A percentile compares a stretch with the other conserved stretches of the same genome.
Evolutionary conservation across 345 rosid species (phyloP).

Genomic region (Eucalyptus tenuipes): DNA sequence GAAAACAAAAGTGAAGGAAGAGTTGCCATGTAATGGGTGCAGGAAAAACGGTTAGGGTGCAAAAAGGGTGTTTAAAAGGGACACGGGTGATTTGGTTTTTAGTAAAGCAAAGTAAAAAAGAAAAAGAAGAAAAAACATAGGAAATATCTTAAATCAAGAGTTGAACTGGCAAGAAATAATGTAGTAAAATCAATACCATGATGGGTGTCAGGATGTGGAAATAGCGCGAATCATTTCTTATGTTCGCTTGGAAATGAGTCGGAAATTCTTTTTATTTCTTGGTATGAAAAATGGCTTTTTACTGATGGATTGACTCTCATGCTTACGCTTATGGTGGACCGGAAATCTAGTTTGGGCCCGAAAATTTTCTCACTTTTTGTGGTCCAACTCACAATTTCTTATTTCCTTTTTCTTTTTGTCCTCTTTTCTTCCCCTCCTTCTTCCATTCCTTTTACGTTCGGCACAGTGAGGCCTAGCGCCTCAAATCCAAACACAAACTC

Average conservation of each 20-base stretch:
- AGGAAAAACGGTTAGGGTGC: neutral
- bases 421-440: neutral
- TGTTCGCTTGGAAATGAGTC: neutral
- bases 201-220: neutral
- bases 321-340: neutral
- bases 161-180: neutral
- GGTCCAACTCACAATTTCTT: neutral
- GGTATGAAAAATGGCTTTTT: neutral
- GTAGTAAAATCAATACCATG: too few species aligned
- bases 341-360: neutral
- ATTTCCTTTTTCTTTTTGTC: neutral
- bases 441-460: neutral
- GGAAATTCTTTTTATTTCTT: neutral
- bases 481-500: neutral
- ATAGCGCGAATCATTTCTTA: neutral
- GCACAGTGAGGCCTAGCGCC: neutral
- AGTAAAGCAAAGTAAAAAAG: rapidly evolving
- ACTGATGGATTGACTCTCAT: neutral
- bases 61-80: neutral
- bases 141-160: too few species aligned
- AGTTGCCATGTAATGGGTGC: neutral
- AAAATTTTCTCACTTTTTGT: neutral
- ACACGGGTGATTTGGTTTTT: too few species aligned
- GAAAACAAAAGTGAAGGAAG: neutral
- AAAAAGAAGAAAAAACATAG: rapidly evolving